Conservation (phyloP, 805 yeast species). For the Monosporozyma solicola region DNA sequence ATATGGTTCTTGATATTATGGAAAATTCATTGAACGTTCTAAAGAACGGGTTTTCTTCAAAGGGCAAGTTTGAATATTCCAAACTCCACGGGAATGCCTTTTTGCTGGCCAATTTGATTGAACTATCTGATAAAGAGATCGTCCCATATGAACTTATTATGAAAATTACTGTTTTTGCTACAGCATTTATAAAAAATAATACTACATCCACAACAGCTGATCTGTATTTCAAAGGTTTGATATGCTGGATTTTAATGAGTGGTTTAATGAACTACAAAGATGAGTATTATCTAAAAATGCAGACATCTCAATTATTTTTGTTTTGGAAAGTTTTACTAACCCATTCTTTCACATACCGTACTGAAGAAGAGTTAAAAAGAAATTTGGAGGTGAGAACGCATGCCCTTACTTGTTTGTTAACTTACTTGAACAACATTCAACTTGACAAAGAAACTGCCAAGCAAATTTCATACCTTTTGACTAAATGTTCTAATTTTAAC, state of each 20-base stretch:
- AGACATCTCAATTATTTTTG: slow-evolving; percentile 47
- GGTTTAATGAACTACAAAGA: slow-evolving; percentile 57
- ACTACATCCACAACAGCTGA: slow-evolving; percentile 25
- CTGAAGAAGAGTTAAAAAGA: slow-evolving; percentile 31
- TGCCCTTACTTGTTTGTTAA: slow-evolving; percentile 48
- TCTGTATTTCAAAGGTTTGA: slow-evolving; percentile 31
- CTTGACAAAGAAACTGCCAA: slow-evolving; percentile 37
- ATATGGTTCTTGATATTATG: slow-evolving; percentile 31
- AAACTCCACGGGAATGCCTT: slow-evolving; percentile 35
- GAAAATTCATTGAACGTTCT: slow-evolving; percentile 30
- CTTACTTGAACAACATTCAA: slow-evolving; percentile 37
- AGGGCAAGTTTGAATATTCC: slow-evolving; percentile 22
- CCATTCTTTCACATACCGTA: slow-evolving; percentile 37
- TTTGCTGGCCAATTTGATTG: slow-evolving; percentile 31
- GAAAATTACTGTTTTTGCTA: slow-evolving; percentile 37
- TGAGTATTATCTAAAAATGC: slow-evolving; percentile 42
- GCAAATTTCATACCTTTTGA: slow-evolving; percentile 41
- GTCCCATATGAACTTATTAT: slow-evolving; percentile 39
- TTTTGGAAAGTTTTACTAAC: slow-evolving; percentile 57
- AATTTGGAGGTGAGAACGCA: slow-evolving; percentile 46
- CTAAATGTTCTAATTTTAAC: slow-evolving; percentile 33
- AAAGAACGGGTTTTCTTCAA: slow-evolving; percentile 26
- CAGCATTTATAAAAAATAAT: slow-evolving; percentile 35
- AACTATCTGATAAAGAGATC: slow-evolving; percentile 32
- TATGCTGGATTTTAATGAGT: slow-evolving; percentile 54